Base-by-base conservation (phyloP, 2,329 filamentous ascomycete species). In the Thelonectria blattea region DNA sequence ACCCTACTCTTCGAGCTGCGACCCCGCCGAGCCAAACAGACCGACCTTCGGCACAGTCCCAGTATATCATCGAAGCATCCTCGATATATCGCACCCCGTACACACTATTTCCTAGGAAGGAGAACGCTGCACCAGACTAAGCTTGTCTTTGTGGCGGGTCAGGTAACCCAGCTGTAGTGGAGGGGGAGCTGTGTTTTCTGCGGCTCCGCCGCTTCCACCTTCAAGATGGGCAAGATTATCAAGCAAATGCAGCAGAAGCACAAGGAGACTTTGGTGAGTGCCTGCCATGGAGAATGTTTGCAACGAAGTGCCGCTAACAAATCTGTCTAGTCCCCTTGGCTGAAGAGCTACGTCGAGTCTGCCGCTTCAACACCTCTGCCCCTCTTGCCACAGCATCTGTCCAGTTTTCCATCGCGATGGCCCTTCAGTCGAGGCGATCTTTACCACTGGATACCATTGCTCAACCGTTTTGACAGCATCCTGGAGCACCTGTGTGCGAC, bases 371-470 rank as follows among this genome's bases (percentile, higher is more conserved):
- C 85, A 66, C 86, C 92, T 49, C 80, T 97, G 71, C 88, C 90
- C 71, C 86, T 91, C 74, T 84, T 99, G 67, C 91, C 92, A 68
- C 80, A 86, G 69, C 86, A 90, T 67, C 89, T 99, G 66, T 83
- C 84, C 69, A 86, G 85, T 57, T 98, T 98, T 74, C 93, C 94
- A 60, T 88, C 89, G 65, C 84, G 89, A 84, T 99, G 95, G 95
- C 93, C 93, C 2, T 96, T 98, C 72, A 94, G 94, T 41, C 88
- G 94, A 75, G 96, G 95, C 62, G 95, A 99, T 75, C 82, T 98
- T 30, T 98, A 98, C 75, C 94, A 99, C 81, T 99, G 96, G 96
- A 97, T 99, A 67, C 89, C 91, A 27, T 85, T 97, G 22, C 80
- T 99, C 61, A 96, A 99, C 76, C 89, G 93, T 59, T 98, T 99